Evolutionary conservation across 2,329 filamentous ascomycete genomes (phyloP).

Genomic region (Apiospora sp.): DNA sequence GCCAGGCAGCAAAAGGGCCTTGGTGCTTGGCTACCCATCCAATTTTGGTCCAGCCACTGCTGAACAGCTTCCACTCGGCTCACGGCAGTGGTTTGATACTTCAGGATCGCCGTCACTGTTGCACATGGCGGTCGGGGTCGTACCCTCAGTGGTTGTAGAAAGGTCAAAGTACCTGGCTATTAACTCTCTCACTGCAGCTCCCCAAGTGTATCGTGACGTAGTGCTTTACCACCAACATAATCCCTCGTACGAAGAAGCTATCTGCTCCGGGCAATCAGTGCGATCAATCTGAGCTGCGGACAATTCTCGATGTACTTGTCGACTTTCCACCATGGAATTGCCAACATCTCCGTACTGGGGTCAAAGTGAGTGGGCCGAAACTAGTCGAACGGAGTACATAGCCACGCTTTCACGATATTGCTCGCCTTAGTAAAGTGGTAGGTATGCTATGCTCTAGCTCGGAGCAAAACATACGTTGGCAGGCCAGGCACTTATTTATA

Average conservation of each 20-base stretch:
- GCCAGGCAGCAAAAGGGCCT: conserved; percentile 15
- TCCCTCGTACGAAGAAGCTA: conserved; percentile 3
- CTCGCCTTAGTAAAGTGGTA: conserved; percentile 7
- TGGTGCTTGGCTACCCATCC: conserved; percentile 1
- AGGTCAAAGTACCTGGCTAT: neutral
- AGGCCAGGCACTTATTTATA: neutral
- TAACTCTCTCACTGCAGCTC: conserved; percentile 2
- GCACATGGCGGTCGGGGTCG: neutral
- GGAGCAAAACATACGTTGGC: neutral
- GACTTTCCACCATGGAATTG: neutral
- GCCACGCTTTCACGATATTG: conserved; percentile 13
- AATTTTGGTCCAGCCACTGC: conserved; percentile 16
- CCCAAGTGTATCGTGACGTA: neutral
- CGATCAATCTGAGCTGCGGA: neutral
- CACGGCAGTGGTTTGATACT: conserved; percentile 17
- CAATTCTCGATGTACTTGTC: neutral
- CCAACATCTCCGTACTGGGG: neutral
- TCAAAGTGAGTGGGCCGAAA: conserved; percentile 1
- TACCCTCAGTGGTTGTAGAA: neutral
- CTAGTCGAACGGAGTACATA: neutral
- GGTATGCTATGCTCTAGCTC: neutral
- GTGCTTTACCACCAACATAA: neutral
- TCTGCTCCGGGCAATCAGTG: neutral
- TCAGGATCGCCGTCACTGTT: neutral
- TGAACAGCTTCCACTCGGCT: conserved; percentile 12